Evolutionary conservation across 352 stramenopile species (phyloP).

Genomic region (Globisporangium cylindrosporum): DNA sequence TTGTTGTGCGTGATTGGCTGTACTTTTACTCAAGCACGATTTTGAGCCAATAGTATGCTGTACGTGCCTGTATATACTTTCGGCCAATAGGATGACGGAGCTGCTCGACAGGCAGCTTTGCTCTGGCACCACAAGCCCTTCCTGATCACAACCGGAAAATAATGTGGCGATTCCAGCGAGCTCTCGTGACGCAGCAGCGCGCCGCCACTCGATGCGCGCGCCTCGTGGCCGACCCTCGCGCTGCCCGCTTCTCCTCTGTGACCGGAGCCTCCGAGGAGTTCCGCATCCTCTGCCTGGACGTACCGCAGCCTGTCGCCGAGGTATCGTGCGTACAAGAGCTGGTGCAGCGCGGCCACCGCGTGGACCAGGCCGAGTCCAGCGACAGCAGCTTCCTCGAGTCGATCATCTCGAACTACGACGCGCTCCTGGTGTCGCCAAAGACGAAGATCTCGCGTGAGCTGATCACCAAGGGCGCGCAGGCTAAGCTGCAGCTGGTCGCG

Average conservation of each 20-base stretch:
- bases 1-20: no score
- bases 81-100: no score
- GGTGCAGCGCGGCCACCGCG: conserved; percentile 61
- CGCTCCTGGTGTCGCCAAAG: conserved; percentile 42
- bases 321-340: conserved; percentile 60
- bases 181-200: background rate
- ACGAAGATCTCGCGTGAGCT: conserved; percentile 45
- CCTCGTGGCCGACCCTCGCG: background rate
- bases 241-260: conserved; percentile 16
- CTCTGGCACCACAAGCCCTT: background rate
- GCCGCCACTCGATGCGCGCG: conserved; percentile 5
- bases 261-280: conserved; percentile 10
- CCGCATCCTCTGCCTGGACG: conserved; percentile 66
- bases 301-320: conserved; percentile 47
- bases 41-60: no score
- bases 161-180: conserved; percentile 17
- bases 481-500: conserved; percentile 52
- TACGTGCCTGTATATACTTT: no score
- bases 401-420: conserved; percentile 51
- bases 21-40: no score
- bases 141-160: conserved; percentile 4
- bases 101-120: no score
- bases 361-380: conserved; percentile 44
- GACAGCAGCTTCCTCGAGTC: conserved; percentile 25
- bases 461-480: conserved; percentile 37